Evolutionary conservation across 768 basidiomycete species (phyloP).

Genomic region (Guyanaporus albipodus): DNA sequence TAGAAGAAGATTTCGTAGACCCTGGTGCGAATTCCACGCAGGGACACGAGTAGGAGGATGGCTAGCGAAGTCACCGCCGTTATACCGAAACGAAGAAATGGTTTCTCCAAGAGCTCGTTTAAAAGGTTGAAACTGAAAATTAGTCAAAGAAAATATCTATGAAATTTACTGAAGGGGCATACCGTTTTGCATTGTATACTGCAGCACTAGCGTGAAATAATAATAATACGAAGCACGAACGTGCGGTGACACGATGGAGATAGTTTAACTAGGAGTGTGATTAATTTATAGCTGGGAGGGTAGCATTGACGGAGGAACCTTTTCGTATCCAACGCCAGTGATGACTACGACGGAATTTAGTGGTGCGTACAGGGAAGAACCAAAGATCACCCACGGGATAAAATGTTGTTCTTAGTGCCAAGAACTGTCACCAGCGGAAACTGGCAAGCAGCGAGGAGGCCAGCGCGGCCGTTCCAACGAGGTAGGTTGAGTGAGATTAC

Average conservation of each 20-base stretch:
- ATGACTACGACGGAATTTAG: conserved; percentile 16
- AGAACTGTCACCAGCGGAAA: conserved; percentile 42
- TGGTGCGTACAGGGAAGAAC: not conserved
- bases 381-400: conserved; percentile 31
- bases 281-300: not conserved
- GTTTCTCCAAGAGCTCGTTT: not conserved
- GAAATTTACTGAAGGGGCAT: not conserved
- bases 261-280: conserved; percentile 33
- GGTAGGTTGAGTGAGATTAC: conserved; percentile 9
- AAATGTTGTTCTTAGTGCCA: conserved; percentile 47
- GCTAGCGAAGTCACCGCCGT: conserved; percentile 38
- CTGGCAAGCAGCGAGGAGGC: conserved; percentile 34
- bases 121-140: not conserved
- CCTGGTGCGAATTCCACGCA: conserved; percentile 44
- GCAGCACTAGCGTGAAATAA: conserved; percentile 43
- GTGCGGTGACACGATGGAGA: conserved; percentile 47
- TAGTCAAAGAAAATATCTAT: not conserved
- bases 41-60: conserved; percentile 42
- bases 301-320: conserved; percentile 6
- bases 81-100: conserved; percentile 33
- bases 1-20: conserved; percentile 53
- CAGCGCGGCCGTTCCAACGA: conserved; percentile 31
- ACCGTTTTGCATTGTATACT: conserved; percentile 5
- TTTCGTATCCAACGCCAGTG: conserved; percentile 28
- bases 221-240: conserved; percentile 42